Conservation (phyloP, 2,329 filamentous ascomycete species). For the Xenosphaeropsis pyriputrescens region DNA sequence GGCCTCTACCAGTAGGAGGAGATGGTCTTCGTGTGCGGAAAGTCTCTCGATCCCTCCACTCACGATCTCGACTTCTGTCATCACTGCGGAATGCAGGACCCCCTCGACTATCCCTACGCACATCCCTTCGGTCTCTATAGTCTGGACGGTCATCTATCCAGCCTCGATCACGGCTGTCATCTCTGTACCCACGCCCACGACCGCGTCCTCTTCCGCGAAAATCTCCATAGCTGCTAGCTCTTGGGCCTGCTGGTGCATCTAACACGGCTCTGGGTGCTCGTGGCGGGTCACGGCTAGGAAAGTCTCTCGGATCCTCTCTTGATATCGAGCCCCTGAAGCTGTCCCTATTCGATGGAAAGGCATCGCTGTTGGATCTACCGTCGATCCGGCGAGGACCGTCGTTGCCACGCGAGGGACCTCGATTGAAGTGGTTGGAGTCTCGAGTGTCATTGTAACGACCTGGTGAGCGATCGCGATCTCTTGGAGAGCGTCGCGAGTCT, state of each 20-base stretch:
- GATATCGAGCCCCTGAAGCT: slow-evolving; percentile 32
- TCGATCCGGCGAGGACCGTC: slow-evolving; percentile 14
- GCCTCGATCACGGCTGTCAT: slow-evolving; percentile 50
- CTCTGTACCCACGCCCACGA: slow-evolving; percentile 34
- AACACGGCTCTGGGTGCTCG: slow-evolving; percentile 69
- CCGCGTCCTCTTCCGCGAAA: slow-evolving; percentile 40
- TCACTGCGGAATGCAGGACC: slow-evolving; percentile 34
- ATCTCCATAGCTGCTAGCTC: slow-evolving; percentile 53
- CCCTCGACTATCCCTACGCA: slow-evolving; percentile 15
- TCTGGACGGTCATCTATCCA: slow-evolving; percentile 22
- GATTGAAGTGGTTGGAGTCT: slow-evolving; percentile 13
- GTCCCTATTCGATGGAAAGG: slow-evolving; percentile 47
- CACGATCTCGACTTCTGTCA: slow-evolving; percentile 43
- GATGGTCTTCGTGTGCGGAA: slow-evolving; percentile 35
- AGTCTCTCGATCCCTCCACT: slow-evolving; percentile 26
- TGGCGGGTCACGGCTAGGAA: slow-evolving; percentile 54
- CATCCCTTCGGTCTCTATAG: slow-evolving; percentile 37
- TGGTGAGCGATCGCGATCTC: slow-evolving; percentile 22
- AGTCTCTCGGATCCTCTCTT: slow-evolving; percentile 15
- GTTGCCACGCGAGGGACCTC: slow-evolving; percentile 9
- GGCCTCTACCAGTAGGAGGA: slow-evolving; percentile 41
- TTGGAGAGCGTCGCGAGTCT: slow-evolving; percentile 23
- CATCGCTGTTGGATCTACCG: slow-evolving; percentile 23
- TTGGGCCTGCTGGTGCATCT: slow-evolving; percentile 47
- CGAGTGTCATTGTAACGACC: slow-evolving; percentile 16